Conservation (phyloP, 805 yeast genomes). For the Ogataea populi-albae region DNA sequence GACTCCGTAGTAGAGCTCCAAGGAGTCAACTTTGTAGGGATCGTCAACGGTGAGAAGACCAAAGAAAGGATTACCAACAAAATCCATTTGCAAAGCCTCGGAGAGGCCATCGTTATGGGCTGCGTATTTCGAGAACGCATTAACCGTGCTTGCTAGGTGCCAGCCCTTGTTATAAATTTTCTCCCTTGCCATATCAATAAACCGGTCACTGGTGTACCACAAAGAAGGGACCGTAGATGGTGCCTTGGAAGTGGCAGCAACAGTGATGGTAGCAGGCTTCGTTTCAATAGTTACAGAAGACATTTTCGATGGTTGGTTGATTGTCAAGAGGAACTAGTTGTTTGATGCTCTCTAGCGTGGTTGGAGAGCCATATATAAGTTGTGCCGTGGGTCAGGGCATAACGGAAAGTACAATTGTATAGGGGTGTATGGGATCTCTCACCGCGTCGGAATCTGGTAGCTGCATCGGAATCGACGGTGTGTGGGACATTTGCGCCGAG, state of each 20-base stretch:
- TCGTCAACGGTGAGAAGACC: constrained; percentile 26
- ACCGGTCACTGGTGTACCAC: constrained; percentile 29
- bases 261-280: neutral
- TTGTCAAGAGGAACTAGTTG: too few relatives aligned
- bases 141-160: constrained; percentile 25
- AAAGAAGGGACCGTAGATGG: constrained; percentile 24
- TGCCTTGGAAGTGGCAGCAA: constrained; percentile 1
- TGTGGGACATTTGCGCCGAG: too few relatives aligned
- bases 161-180: constrained; percentile 29
- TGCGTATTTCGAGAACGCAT: constrained; percentile 19
- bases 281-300: neutral
- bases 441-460: too few relatives aligned
- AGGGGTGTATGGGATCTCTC: too few relatives aligned
- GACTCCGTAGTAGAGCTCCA: constrained; percentile 27
- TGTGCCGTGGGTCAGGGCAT: too few relatives aligned
- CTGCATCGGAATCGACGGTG: too few relatives aligned
- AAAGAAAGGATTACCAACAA: constrained; percentile 27
- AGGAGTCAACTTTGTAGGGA: constrained; percentile 10
- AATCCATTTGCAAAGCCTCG: constrained; percentile 26
- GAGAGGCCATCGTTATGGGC: constrained; percentile 13
- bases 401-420: too few relatives aligned
- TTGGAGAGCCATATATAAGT: too few relatives aligned
- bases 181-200: constrained; percentile 20
- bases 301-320: too few relatives aligned
- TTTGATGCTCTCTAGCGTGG: too few relatives aligned